phyloP scores from a whole-genome alignment of 352 stramenopile genomes.

The Pythium myriotylum region DNA sequence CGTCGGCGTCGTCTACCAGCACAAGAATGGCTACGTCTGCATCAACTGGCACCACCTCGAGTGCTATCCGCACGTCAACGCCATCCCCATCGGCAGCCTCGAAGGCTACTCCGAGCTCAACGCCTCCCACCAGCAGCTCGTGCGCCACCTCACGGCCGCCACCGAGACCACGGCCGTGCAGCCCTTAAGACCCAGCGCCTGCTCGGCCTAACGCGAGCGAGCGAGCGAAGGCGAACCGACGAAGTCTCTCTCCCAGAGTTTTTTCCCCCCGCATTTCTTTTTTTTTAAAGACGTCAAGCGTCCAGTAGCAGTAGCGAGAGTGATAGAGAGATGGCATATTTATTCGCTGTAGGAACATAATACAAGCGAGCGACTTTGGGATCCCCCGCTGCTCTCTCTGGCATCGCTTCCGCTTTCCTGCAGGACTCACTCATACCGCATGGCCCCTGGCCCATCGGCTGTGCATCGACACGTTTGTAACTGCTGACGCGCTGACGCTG shows the following conservation, averaged over 20 bases:
- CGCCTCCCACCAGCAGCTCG: constrained; percentile 53
- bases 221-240: too few species aligned
- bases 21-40: constrained; percentile 81
- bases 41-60: constrained; percentile 88
- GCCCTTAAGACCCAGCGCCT: constrained; percentile 25
- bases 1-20: constrained; percentile 79
- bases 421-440: too few species aligned
- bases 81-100: constrained; percentile 63
- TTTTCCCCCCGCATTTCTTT: neutral
- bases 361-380: constrained; percentile 14
- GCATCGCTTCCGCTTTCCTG: constrained; percentile 6
- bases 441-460: too few species aligned
- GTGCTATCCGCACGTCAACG: constrained; percentile 63
- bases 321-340: constrained; percentile 20
- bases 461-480: too few species aligned
- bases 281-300: constrained; percentile 10
- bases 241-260: too few species aligned
- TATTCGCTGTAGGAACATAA: constrained; percentile 15
- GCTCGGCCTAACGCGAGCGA: constrained; percentile 21
- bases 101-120: constrained; percentile 75
- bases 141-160: constrained; percentile 27
- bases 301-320: constrained; percentile 3
- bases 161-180: constrained; percentile 8
- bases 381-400: neutral
- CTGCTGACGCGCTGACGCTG: too few species aligned